phyloP scores from a whole-genome alignment of 192 early-diverging fungal species.

The Backusella psychrophila region DNA sequence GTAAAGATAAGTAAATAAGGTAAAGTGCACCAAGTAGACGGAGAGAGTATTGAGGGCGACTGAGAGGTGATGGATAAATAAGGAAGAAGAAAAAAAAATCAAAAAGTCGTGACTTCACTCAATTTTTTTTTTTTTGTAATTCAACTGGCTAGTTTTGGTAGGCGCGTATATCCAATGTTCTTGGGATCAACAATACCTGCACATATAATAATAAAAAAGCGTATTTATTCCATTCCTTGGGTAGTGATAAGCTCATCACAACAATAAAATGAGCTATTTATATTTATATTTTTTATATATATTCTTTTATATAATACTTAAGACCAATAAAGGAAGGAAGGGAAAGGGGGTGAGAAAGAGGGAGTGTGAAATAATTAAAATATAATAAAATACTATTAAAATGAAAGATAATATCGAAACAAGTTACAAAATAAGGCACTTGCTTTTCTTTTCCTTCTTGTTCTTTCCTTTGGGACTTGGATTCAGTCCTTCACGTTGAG shows the following conservation, averaged over 20 bases:
- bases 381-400: not conserved
- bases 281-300: not conserved
- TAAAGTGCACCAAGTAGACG: not conserved
- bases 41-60: too few relatives aligned
- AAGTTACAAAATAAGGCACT: slow-evolving; percentile 11
- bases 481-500: slow-evolving; percentile 45
- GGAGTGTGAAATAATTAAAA: not conserved
- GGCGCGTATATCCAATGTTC: too few relatives aligned
- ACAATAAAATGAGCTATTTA: too few relatives aligned
- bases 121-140: too few relatives aligned
- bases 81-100: too few relatives aligned
- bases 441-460: slow-evolving; percentile 8
- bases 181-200: too few relatives aligned
- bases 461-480: slow-evolving; percentile 11
- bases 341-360: not conserved
- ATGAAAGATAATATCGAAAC: not conserved
- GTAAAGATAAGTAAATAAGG: not conserved
- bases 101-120: too few relatives aligned
- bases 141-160: too few relatives aligned
- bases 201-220: too few relatives aligned
- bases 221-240: too few relatives aligned
- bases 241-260: too few relatives aligned
- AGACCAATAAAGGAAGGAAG: not conserved
- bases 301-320: not conserved
- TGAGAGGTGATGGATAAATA: too few relatives aligned